A percentile compares a stretch with the other conserved stretches of the same genome.
Evolutionary conservation across 371 early-diverging fungal species (phyloP).

Genomic region (Phascolomyces articulosus): DNA sequence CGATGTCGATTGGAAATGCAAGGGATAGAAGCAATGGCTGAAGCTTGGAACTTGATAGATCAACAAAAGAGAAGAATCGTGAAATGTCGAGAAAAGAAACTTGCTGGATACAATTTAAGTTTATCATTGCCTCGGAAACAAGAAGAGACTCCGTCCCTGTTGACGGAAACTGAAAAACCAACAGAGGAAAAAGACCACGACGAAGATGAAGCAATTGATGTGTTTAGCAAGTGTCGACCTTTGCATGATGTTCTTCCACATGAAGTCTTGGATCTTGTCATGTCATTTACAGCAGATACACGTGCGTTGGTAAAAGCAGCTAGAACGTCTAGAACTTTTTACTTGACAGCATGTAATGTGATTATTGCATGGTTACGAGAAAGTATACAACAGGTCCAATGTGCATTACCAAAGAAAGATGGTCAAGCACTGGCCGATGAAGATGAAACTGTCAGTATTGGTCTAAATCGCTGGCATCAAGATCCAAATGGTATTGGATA

Average conservation of each 20-base stretch:
- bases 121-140: constrained; percentile 2
- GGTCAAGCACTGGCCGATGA: constrained; percentile 13
- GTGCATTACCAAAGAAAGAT: constrained; percentile 24
- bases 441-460: constrained; percentile 15
- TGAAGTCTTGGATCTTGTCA: constrained; percentile 32
- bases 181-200: neutral
- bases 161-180: neutral
- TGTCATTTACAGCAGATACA: constrained; percentile 25
- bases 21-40: constrained; percentile 20
- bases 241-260: constrained; percentile 23
- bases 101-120: constrained; percentile 12
- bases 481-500: constrained; percentile 19
- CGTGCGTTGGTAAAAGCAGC: constrained; percentile 21
- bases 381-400: constrained; percentile 10
- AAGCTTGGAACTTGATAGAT: constrained; percentile 23
- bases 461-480: constrained; percentile 28
- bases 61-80: constrained; percentile 26
- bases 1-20: constrained; percentile 24
- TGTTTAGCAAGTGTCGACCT: neutral
- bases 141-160: neutral
- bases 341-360: constrained; percentile 30
- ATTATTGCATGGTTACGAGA: constrained; percentile 21
- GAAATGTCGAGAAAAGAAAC: constrained; percentile 30
- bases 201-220: neutral
- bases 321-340: constrained; percentile 28